phyloP scores from a whole-genome alignment of 2,329 filamentous ascomycete genomes.

The Colletotrichum tropicale region DNA sequence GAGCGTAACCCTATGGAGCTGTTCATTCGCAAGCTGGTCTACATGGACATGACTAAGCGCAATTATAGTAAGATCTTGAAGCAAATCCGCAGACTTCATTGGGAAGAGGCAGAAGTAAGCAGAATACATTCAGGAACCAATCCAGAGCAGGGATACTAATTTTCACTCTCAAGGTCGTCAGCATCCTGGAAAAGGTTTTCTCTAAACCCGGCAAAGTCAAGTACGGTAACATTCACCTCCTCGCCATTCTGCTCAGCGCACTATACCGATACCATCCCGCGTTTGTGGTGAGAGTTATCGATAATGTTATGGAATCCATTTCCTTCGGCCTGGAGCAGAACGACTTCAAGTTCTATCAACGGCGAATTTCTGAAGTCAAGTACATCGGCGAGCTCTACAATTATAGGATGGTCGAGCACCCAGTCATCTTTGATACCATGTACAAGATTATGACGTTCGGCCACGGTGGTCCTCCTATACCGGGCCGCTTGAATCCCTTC shows the following conservation, averaged over 20 bases:
- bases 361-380: constrained; percentile 92
- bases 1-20: constrained; percentile 92
- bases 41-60: constrained; percentile 91
- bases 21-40: constrained; percentile 91
- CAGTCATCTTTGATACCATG: constrained; percentile 92
- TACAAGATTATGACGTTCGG: constrained; percentile 96
- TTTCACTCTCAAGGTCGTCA: constrained; percentile 57
- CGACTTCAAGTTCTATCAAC: constrained; percentile 97
- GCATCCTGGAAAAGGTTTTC: constrained; percentile 86
- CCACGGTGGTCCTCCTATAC: constrained; percentile 83
- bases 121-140: neutral
- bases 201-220: constrained; percentile 97
- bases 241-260: constrained; percentile 87
- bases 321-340: constrained; percentile 90
- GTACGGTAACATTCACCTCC: constrained; percentile 93
- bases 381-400: constrained; percentile 97
- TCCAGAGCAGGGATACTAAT: neutral
- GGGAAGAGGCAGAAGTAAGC: constrained; percentile 85
- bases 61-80: constrained; percentile 94
- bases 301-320: constrained; percentile 88
- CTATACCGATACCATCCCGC: constrained; percentile 90
- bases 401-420: constrained; percentile 94
- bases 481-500: constrained; percentile 76
- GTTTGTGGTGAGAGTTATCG: constrained; percentile 90
- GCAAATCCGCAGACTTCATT: constrained; percentile 93